Evolutionary conservation across 2,329 filamentous ascomycete genomes (phyloP).

Genomic region (Tolypocladium amazonense): DNA sequence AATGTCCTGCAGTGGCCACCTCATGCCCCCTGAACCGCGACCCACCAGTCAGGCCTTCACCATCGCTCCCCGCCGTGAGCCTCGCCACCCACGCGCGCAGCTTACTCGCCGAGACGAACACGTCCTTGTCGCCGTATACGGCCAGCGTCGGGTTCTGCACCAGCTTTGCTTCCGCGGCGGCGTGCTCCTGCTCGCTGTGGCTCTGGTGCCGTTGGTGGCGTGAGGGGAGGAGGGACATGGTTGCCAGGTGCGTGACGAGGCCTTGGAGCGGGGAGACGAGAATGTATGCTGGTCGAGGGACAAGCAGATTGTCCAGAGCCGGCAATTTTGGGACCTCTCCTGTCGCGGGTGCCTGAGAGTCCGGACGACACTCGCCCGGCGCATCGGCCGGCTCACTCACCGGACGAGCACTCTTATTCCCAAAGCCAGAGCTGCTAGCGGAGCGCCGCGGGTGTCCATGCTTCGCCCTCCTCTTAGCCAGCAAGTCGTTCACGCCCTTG

Average conservation of each 20-base stretch:
- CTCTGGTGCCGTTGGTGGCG: conserved; percentile 12
- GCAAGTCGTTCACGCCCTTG: conserved; percentile 35
- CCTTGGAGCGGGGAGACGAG: conserved; percentile 59
- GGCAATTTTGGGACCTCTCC: conserved; percentile 15
- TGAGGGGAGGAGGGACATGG: conserved; percentile 41
- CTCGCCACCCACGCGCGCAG: conserved; percentile 55
- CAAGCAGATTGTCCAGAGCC: conserved; percentile 20
- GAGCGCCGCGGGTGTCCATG: conserved; percentile 4
- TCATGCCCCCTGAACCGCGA: conserved; percentile 38
- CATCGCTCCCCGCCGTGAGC: conserved; percentile 24
- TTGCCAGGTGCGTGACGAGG: conserved; percentile 48
- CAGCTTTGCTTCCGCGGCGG: conserved; percentile 42
- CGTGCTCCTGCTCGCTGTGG: neutral
- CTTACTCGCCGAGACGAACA: conserved; percentile 57
- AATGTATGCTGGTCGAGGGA: conserved; percentile 42
- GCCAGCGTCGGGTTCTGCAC: conserved; percentile 51
- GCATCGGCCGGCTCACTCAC: neutral
- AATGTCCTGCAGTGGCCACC: conserved; percentile 46
- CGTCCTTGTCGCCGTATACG: conserved; percentile 65
- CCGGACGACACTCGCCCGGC: too few relatives aligned
- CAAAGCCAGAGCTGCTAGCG: neutral
- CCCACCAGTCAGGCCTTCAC: conserved; percentile 9
- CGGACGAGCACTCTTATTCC: neutral
- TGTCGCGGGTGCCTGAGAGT: neutral
- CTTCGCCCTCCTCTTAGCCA: conserved; percentile 25